Evolutionary conservation across 176 grass and related monocot genomes (phyloP).

Genomic region (bread wheat (Triticum aestivum)): DNA sequence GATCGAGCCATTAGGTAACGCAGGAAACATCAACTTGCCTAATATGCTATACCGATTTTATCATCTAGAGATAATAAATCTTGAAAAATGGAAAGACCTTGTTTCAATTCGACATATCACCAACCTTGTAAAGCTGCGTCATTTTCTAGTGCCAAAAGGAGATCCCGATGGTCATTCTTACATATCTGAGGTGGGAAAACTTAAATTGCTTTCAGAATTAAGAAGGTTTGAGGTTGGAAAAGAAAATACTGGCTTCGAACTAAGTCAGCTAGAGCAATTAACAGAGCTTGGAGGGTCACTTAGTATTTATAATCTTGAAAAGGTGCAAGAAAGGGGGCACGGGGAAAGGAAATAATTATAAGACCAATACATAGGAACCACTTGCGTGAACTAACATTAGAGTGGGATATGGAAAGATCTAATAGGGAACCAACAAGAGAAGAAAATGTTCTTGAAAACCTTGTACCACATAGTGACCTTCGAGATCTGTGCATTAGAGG

Average conservation of each 20-base stretch:
- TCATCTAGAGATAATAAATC: not conserved
- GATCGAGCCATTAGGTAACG: not conserved
- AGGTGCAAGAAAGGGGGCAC: not conserved
- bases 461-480: not conserved
- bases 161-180: not conserved
- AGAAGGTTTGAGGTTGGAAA: not conserved
- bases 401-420: not conserved
- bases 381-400: not conserved
- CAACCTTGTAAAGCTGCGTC: not conserved
- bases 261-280: not conserved
- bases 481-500: not conserved
- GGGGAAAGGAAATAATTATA: not conserved
- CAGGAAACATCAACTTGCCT: not conserved
- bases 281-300: not conserved
- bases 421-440: not conserved
- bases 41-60: not conserved
- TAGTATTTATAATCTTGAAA: not conserved
- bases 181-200: not conserved
- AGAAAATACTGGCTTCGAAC: not conserved
- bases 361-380: not conserved
- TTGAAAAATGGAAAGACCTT: fast-evolving
- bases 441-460: not conserved
- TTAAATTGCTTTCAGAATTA: not conserved
- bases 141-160: not conserved
- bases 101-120: not conserved